A percentile compares a stretch with the other conserved stretches of the same genome.
phyloP scores from a whole-genome alignment of 129 eudicot species.

The Rutidosis leptorrhynchoides region DNA sequence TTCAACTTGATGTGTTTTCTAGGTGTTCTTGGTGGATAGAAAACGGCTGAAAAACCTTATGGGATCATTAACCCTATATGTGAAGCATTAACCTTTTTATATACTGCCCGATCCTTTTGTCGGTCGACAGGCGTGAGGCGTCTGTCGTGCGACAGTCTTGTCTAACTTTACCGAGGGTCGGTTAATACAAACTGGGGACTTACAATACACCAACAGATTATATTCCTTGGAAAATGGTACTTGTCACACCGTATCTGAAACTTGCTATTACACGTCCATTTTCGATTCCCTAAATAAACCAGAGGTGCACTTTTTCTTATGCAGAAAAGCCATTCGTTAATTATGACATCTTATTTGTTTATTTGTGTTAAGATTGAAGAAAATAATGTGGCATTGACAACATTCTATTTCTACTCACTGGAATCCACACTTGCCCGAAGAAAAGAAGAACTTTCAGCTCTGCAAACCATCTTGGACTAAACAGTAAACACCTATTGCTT shows the following conservation, averaged over 20 bases:
- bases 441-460: conserved; percentile 49
- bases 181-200: no score
- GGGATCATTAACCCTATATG: no score
- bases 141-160: no score
- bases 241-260: conserved; percentile 85
- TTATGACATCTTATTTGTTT: not conserved
- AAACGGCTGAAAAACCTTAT: no score
- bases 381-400: conserved; percentile 52
- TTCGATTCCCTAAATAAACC: conserved; percentile 39
- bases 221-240: conserved; percentile 81
- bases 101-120: no score
- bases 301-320: conserved; percentile 38
- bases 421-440: conserved; percentile 72
- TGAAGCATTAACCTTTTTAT: no score
- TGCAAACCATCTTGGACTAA: conserved; percentile 91
- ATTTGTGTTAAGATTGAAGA: conserved; percentile 48
- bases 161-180: no score
- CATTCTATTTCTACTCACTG: conserved; percentile 69
- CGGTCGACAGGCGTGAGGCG: no score
- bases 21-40: no score
- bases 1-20: no score
- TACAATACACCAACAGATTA: no score
- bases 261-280: conserved; percentile 79
- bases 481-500: conserved; percentile 71
- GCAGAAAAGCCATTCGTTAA: not conserved